Conservation (phyloP, 768 basidiomycete species). For the Podaxis pistillaris region DNA sequence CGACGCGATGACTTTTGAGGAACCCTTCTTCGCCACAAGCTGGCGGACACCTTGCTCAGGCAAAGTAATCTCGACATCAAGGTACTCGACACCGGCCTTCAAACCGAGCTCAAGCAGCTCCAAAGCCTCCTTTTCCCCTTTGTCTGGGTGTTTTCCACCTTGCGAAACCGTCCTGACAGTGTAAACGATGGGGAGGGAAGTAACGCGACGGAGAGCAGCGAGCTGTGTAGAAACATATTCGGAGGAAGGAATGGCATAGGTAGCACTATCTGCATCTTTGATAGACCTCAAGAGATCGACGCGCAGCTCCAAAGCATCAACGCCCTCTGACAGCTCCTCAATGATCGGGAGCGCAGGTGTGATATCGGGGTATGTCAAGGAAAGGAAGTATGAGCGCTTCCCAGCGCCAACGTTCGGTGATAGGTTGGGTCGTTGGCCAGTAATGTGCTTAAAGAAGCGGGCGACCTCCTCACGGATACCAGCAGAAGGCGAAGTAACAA, state of each 20-base stretch:
- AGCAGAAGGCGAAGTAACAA: slow-evolving; percentile 22
- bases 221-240: slow-evolving; percentile 82
- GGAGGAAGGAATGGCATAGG: slow-evolving; percentile 58
- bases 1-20: slow-evolving; percentile 83
- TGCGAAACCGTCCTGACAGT: slow-evolving; percentile 87
- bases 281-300: slow-evolving; percentile 78
- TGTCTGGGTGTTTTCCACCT: slow-evolving; percentile 89
- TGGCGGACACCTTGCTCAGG: slow-evolving; percentile 59
- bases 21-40: slow-evolving; percentile 61
- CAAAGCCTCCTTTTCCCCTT: slow-evolving; percentile 65
- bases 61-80: slow-evolving; percentile 87
- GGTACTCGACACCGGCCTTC: slow-evolving; percentile 84
- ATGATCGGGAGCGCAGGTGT: slow-evolving; percentile 65
- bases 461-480: slow-evolving; percentile 59
- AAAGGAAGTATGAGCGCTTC: slow-evolving; percentile 86
- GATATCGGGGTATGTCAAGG: slow-evolving; percentile 89
- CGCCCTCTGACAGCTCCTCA: slow-evolving; percentile 74
- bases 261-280: slow-evolving; percentile 43
- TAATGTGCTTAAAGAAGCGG: slow-evolving; percentile 89
- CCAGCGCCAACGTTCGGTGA: slow-evolving; percentile 50
- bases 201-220: slow-evolving; percentile 70
- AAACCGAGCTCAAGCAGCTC: slow-evolving; percentile 77
- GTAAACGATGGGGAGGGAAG: slow-evolving; percentile 85
- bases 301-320: slow-evolving; percentile 91
- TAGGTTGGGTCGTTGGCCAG: slow-evolving; percentile 67